Evolutionary conservation across 257 asterid species (phyloP).

Genomic region (Euphrasia confusa): DNA sequence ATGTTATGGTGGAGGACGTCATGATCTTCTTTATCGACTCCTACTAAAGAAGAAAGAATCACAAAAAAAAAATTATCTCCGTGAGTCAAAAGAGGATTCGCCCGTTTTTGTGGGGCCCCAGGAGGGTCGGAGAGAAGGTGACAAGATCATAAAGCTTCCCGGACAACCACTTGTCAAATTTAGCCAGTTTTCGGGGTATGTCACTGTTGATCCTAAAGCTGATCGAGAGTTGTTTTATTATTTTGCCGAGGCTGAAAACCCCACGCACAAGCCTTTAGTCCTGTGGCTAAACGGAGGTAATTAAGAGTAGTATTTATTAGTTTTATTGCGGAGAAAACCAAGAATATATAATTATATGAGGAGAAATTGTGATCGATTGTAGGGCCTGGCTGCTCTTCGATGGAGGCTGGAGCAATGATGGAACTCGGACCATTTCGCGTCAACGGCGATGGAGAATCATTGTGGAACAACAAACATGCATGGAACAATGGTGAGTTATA

Average conservation of each 20-base stretch:
- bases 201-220: not conserved
- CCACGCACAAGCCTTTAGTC: not conserved
- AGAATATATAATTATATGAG: too few species aligned
- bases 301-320: too few species aligned
- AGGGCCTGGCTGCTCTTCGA: slow-evolving; percentile 83
- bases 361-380: not conserved
- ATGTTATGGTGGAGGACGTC: not conserved
- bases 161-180: not conserved
- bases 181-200: not conserved
- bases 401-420: slow-evolving; percentile 58
- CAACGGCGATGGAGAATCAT: slow-evolving; percentile 49
- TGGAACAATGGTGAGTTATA: slow-evolving; percentile 51
- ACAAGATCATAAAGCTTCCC: not conserved
- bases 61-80: not conserved
- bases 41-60: not conserved
- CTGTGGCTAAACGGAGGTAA: not conserved
- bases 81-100: not conserved
- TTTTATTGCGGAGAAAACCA: not conserved
- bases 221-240: not conserved
- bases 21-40: not conserved
- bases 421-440: slow-evolving; percentile 70
- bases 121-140: not conserved
- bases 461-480: slow-evolving; percentile 44
- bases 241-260: not conserved
- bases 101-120: not conserved